phyloP scores from a whole-genome alignment of 371 early-diverging fungal genomes.

The Syncephalis plumigaleata region DNA sequence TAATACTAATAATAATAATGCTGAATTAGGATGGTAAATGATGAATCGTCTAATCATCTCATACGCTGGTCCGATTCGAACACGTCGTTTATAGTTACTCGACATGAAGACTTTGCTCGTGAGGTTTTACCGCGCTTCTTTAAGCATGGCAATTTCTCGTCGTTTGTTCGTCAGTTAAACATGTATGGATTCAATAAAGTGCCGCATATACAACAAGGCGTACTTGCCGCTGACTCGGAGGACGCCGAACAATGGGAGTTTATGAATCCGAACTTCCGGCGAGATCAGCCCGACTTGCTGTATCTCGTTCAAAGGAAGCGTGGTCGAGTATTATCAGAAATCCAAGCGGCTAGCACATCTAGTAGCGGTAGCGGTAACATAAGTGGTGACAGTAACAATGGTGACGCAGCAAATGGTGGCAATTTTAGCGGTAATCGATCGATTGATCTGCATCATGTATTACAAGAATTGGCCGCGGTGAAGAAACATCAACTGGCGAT shows the following conservation, averaged over 20 bases:
- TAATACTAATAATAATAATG: no score
- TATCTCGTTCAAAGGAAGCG: conserved; percentile 32
- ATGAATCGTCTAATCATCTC: conserved; percentile 38
- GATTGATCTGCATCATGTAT: conserved; percentile 33
- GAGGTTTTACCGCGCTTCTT: conserved; percentile 73
- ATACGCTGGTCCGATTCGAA: conserved; percentile 67
- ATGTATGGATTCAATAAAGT: conserved; percentile 82
- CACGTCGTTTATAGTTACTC: conserved; percentile 44
- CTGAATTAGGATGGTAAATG: conserved; percentile 45
- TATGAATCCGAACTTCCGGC: conserved; percentile 30
- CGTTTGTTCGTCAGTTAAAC: conserved; percentile 90
- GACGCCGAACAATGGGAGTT: conserved; percentile 37
- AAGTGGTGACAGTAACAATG: conserved; percentile 6
- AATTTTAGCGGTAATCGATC: conserved; percentile 11
- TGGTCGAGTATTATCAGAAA: conserved; percentile 8
- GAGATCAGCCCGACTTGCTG: conserved; percentile 32
- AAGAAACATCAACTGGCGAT: conserved; percentile 81
- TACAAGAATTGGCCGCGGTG: conserved; percentile 71
- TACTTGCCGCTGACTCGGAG: conserved; percentile 39
- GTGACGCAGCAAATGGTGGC: conserved; percentile 28
- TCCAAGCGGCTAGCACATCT: no score
- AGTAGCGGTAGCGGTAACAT: no score
- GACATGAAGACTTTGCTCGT: conserved; percentile 67
- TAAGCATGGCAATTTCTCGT: conserved; percentile 85
- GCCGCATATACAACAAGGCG: conserved; percentile 63